phyloP scores from a whole-genome alignment of 139 green algal species.

The Chlorella sp. region DNA sequence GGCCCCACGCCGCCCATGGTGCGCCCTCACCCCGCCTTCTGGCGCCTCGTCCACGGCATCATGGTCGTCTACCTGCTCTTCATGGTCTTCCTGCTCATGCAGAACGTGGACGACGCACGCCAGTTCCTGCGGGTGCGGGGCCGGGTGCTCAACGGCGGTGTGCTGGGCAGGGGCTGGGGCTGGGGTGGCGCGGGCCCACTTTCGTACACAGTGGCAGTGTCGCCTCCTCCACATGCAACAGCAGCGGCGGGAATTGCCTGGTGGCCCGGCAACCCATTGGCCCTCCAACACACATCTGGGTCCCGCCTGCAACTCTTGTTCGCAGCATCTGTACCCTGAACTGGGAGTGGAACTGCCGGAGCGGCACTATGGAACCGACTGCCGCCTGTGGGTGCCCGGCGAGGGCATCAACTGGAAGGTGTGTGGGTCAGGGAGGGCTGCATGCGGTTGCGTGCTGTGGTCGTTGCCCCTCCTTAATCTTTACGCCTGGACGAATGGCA shows the following conservation, averaged over 20 bases:
- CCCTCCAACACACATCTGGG: too few relatives aligned
- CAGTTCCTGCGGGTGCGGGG: constrained; percentile 70
- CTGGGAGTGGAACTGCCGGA: constrained; percentile 81
- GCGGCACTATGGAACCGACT: constrained; percentile 82
- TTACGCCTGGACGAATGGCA: too few relatives aligned
- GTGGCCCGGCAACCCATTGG: too few relatives aligned
- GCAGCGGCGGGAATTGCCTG: too few relatives aligned
- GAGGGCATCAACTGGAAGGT: constrained; percentile 65
- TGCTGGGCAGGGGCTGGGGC: not conserved
- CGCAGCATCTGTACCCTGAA: constrained; percentile 86
- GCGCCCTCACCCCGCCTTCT: constrained; percentile 91
- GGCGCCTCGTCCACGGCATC: constrained; percentile 86
- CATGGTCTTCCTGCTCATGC: constrained; percentile 89
- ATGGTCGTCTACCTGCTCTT: constrained; percentile 86
- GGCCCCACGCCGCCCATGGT: constrained; percentile 81
- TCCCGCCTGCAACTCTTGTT: too few relatives aligned
- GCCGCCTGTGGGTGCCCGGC: constrained; percentile 76
- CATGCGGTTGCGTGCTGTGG: not conserved
- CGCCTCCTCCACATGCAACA: too few relatives aligned
- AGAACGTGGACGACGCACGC: constrained; percentile 77
- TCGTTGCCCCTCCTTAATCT: too few relatives aligned
- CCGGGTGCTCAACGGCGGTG: not conserved
- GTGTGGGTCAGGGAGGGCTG: too few relatives aligned
- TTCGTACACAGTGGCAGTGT: too few relatives aligned
- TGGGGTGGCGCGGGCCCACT: too few relatives aligned